Conservation (phyloP, 2,329 filamentous ascomycete species). For the Lomentospora prolificans region DNA sequence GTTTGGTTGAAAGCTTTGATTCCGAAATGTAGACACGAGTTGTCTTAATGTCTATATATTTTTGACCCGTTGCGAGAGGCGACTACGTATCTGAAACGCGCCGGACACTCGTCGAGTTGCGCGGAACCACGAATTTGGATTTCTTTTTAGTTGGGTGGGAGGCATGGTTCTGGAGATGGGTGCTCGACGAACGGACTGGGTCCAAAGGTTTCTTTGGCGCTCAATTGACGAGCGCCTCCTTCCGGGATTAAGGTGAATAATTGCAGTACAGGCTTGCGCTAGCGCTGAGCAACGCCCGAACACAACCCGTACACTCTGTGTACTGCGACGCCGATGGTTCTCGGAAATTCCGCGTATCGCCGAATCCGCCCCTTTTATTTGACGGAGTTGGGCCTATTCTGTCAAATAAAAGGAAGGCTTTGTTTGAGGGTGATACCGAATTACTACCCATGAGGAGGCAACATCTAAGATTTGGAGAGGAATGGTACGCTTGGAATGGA, state of each 20-base stretch:
- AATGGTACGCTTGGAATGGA: background rate
- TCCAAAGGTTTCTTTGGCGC: background rate
- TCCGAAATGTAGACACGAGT: constrained; percentile 40
- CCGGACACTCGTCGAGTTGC: background rate
- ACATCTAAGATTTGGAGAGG: background rate
- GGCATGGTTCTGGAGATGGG: background rate
- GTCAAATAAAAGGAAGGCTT: no score
- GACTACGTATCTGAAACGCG: background rate
- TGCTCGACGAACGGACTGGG: background rate
- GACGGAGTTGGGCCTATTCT: no score
- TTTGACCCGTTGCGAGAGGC: background rate
- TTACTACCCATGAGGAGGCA: background rate
- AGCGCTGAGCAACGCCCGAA: no score
- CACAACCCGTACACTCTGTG: no score
- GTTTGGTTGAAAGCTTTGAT: constrained; percentile 40
- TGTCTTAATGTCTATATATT: constrained; percentile 40
- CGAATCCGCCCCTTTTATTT: no score
- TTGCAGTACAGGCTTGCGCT: no score
- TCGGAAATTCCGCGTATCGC: no score
- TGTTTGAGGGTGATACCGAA: background rate
- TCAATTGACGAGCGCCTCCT: background rate
- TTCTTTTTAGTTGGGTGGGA: background rate
- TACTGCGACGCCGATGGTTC: no score
- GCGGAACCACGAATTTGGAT: background rate
- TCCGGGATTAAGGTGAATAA: background rate